Percentiles rank a stretch among this genome's conserved stretches.
Conservation (phyloP, 2,329 filamentous ascomycete genomes). For the Chrysoporthe austroafricana region DNA sequence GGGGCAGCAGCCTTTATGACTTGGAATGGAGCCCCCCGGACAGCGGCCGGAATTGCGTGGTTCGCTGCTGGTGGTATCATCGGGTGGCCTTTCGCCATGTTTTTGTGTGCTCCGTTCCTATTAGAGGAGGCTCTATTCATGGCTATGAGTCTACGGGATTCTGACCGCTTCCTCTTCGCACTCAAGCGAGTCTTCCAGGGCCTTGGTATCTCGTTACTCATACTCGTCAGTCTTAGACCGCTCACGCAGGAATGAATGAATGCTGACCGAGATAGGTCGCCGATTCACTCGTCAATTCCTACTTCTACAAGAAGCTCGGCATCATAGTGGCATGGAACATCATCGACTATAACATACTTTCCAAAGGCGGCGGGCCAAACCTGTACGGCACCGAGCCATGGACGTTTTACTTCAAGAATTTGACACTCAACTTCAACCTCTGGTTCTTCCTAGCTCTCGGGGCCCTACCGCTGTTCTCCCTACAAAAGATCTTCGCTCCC, state of each 20-base stretch:
- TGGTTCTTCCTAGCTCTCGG: constrained; percentile 84
- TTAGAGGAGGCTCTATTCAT: constrained; percentile 69
- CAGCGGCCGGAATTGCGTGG: constrained; percentile 84
- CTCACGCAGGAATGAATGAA: constrained; percentile 30
- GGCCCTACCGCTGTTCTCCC: constrained; percentile 73
- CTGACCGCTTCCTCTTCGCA: constrained; percentile 62
- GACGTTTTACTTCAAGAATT: constrained; percentile 93
- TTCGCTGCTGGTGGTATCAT: constrained; percentile 84
- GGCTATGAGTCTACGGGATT: constrained; percentile 56
- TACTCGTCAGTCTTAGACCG: constrained; percentile 62
- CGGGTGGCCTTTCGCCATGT: constrained; percentile 93
- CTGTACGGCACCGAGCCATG: constrained; percentile 96
- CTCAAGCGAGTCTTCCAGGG: constrained; percentile 69
- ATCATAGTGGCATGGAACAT: constrained; percentile 85
- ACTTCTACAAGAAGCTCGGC: constrained; percentile 81
- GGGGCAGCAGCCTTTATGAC: constrained; percentile 90
- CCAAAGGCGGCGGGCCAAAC: constrained; percentile 78
- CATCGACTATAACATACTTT: constrained; percentile 93
- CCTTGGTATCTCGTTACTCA: constrained; percentile 63
- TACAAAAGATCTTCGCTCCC: constrained; percentile 70
- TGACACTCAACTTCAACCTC: constrained; percentile 91
- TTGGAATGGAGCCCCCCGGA: constrained; percentile 79
- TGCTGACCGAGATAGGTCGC: constrained; percentile 54
- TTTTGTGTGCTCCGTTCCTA: constrained; percentile 79
- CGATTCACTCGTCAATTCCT: constrained; percentile 74